phyloP scores from a whole-genome alignment of 2,329 filamentous ascomycete genomes.

The Claviceps maximensis region DNA sequence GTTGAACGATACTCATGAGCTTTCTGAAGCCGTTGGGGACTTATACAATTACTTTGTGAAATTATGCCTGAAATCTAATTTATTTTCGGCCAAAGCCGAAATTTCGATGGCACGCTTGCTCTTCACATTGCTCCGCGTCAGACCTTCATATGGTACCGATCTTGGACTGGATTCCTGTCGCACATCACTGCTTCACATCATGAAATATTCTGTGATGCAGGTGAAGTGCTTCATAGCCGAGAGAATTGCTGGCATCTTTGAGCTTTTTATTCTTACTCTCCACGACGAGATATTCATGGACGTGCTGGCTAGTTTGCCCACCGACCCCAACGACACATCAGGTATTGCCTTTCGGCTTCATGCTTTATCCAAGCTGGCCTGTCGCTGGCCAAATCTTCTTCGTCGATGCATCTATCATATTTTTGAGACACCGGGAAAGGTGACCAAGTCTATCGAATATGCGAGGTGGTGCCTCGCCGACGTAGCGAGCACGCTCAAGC shows the following conservation, averaged over 20 bases:
- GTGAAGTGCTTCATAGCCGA: conserved; percentile 67
- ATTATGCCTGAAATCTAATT: conserved; percentile 49
- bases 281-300: conserved; percentile 81
- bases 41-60: conserved; percentile 69
- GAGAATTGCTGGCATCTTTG: conserved; percentile 61
- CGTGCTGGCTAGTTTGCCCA: conserved; percentile 66
- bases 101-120: conserved; percentile 55
- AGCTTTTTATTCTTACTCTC: conserved; percentile 64
- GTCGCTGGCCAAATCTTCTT: conserved; percentile 73
- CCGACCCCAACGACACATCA: conserved; percentile 56
- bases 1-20: conserved; percentile 42
- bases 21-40: conserved; percentile 56
- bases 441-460: conserved; percentile 51
- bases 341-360: conserved; percentile 76
- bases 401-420: conserved; percentile 85
- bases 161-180: conserved; percentile 45
- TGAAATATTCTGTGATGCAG: conserved; percentile 50
- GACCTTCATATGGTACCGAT: conserved; percentile 52
- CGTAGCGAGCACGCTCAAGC: conserved; percentile 51
- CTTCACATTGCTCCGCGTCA: conserved; percentile 51
- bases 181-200: conserved; percentile 61
- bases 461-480: conserved; percentile 57
- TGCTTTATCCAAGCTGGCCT: conserved; percentile 63
- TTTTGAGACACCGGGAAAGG: conserved; percentile 74
- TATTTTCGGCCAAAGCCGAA: conserved; percentile 57